phyloP scores from a whole-genome alignment of 345 rosid genomes.

The Populus alba region DNA sequence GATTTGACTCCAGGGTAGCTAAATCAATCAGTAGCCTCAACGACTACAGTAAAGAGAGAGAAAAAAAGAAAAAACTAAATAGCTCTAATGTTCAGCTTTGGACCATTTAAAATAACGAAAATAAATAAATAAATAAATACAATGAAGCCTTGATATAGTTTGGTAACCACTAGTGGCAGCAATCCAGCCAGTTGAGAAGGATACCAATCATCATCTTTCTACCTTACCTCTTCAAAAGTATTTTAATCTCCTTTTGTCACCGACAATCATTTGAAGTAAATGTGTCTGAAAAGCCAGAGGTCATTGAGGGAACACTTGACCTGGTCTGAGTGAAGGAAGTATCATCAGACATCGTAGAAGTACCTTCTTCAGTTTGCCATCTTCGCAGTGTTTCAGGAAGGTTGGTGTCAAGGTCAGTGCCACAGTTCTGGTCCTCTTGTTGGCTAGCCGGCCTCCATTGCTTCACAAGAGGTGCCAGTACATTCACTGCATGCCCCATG shows the following conservation, averaged over 20 bases:
- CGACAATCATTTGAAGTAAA: slow-evolving; percentile 65
- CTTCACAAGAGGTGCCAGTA: slow-evolving; percentile 42
- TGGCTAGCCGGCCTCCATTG: slow-evolving; percentile 77
- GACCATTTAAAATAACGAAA: not conserved
- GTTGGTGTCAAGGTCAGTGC: slow-evolving; percentile 68
- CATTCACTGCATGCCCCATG: slow-evolving; percentile 34
- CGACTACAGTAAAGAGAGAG: not conserved
- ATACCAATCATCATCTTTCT: not conserved
- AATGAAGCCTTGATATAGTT: not conserved
- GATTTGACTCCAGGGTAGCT: not conserved
- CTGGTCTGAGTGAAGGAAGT: slow-evolving; percentile 56
- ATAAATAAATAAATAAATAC: slow-evolving; percentile 1
- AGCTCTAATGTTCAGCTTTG: not conserved
- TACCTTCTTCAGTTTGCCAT: slow-evolving; percentile 82
- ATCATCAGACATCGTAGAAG: slow-evolving; percentile 48
- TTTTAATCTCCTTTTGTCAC: slow-evolving; percentile 20
- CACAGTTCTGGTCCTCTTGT: slow-evolving; percentile 60
- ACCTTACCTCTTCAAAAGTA: not conserved
- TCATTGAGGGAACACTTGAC: slow-evolving; percentile 47
- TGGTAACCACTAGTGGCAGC: not conserved
- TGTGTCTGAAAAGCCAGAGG: slow-evolving; percentile 58
- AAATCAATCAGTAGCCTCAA: not conserved
- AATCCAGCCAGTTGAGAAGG: not conserved
- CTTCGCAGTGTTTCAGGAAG: slow-evolving; percentile 78
- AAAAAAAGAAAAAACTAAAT: not conserved